Conservation (phyloP, 805 yeast genomes). For the Lachancea fermentati region DNA sequence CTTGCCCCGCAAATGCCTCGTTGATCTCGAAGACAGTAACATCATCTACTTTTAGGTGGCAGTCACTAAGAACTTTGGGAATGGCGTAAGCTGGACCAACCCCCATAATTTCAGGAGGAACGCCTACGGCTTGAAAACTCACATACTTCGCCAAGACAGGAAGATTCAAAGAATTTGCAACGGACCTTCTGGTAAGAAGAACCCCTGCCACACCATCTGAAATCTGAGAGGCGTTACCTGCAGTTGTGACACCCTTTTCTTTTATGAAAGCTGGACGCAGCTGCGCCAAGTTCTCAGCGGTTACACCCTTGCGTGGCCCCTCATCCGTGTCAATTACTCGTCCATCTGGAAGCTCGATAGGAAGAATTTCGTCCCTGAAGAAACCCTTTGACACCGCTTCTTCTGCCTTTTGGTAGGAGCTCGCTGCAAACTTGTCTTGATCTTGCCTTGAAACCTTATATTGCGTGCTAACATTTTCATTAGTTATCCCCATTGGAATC, state of each 20-base stretch:
- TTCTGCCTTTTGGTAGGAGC: conserved; percentile 80
- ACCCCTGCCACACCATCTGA: conserved; percentile 96
- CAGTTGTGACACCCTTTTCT: conserved; percentile 76
- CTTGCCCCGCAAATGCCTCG: conserved; percentile 97
- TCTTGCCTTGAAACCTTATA: conserved; percentile 58
- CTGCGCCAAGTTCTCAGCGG: conserved; percentile 66
- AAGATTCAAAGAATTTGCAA: conserved; percentile 69
- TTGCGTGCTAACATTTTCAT: conserved; percentile 78
- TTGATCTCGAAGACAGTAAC: conserved; percentile 79
- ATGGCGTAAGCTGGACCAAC: conserved; percentile 96
- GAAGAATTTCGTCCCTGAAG: conserved; percentile 87
- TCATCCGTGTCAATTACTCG: conserved; percentile 61
- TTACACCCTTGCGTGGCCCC: conserved; percentile 86
- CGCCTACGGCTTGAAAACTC: conserved; percentile 78
- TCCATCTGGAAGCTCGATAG: conserved; percentile 53
- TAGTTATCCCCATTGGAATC: conserved; percentile 95
- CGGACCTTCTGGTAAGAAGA: conserved; percentile 73
- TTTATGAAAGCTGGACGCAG: conserved; percentile 81
- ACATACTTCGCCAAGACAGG: conserved; percentile 77
- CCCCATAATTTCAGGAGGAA: conserved; percentile 97
- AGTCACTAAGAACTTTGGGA: conserved; percentile 67
- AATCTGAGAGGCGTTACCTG: conserved; percentile 95
- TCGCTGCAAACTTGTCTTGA: conserved; percentile 89
- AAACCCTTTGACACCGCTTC: conserved; percentile 61
- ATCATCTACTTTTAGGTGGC: conserved; percentile 57